Percentiles rank a stretch among this genome's conserved stretches.
Conservation (phyloP, 495 filamentous ascomycete genomes). For the Niebla homalea region DNA sequence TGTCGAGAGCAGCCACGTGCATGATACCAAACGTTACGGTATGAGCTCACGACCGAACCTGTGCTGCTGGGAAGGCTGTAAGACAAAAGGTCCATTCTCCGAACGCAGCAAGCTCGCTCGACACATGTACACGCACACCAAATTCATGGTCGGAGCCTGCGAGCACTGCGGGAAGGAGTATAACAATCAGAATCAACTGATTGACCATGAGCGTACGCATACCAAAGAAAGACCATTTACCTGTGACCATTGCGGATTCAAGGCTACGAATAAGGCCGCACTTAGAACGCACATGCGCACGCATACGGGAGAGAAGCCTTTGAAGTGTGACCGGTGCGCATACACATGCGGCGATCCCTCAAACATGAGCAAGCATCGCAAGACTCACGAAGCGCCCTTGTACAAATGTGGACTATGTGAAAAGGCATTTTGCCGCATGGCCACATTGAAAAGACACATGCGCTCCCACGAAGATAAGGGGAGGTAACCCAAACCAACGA, state of each 20-base stretch:
- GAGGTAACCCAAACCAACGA: not conserved
- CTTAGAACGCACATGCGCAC: slow-evolving; percentile 36
- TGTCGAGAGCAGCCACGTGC: slow-evolving; percentile 4
- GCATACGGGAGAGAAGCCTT: slow-evolving; percentile 39
- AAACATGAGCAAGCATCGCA: slow-evolving; percentile 15
- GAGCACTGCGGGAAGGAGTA: slow-evolving; percentile 31
- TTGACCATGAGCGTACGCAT: slow-evolving; percentile 40
- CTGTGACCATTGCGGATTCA: slow-evolving; percentile 32
- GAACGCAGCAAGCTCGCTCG: slow-evolving; percentile 3
- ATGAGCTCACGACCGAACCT: not conserved
- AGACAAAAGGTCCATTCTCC: not conserved
- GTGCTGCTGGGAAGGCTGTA: slow-evolving; percentile 9
- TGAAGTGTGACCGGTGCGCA: slow-evolving; percentile 25
- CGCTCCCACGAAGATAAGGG: not conserved
- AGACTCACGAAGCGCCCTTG: slow-evolving; percentile 8
- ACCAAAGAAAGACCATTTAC: slow-evolving; percentile 38
- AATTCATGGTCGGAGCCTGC: slow-evolving; percentile 1
- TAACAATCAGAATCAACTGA: slow-evolving; percentile 33
- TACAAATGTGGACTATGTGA: slow-evolving; percentile 8
- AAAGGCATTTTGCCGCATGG: slow-evolving; percentile 7
- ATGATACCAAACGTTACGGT: not conserved
- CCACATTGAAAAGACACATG: slow-evolving; percentile 12
- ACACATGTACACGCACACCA: slow-evolving; percentile 8
- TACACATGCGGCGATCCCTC: slow-evolving; percentile 13
- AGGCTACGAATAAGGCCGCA: slow-evolving; percentile 37